These are phyloP conservation scores for Cajanus cajan DNA, from an alignment of 306 rosid genomes.

Conservation along the genomic window DNA sequence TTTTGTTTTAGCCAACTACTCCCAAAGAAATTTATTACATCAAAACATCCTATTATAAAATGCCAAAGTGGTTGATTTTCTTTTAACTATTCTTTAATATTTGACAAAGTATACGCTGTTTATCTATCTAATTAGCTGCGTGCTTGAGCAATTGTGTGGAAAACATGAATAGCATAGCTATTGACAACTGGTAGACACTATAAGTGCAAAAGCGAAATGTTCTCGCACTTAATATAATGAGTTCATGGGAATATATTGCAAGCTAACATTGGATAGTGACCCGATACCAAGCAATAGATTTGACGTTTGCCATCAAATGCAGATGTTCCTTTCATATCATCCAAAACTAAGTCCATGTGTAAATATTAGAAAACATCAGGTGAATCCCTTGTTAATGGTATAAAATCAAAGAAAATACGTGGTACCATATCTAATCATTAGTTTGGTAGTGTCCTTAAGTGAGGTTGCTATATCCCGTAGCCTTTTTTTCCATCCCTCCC, in stretches of 20 bases:
- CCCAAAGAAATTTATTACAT: neutral
- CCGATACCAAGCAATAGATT: constrained; percentile 46
- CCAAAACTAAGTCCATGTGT: constrained; percentile 23
- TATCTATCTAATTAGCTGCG: constrained; percentile 2
- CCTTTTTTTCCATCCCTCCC: constrained; percentile 43
- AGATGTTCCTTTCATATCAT: constrained; percentile 37
- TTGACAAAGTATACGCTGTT: constrained; percentile 1
- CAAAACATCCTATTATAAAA: neutral
- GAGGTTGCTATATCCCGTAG: constrained; percentile 23
- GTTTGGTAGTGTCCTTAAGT: constrained; percentile 65
- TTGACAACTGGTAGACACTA: constrained; percentile 30
- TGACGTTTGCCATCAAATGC: constrained; percentile 39
- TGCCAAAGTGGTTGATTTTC: neutral
- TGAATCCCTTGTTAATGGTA: constrained; percentile 33
- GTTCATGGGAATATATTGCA: constrained; percentile 45
- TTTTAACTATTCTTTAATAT: neutral
- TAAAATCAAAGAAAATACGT: constrained; percentile 42
- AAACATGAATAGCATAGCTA: neutral
- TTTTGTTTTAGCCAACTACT: constrained; percentile 10
- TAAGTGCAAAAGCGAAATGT: neutral
- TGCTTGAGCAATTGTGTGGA: neutral
- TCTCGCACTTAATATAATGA: constrained; percentile 10
- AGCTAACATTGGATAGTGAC: constrained; percentile 44
- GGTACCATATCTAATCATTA: constrained; percentile 60
- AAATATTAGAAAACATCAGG: constrained; percentile 24